phyloP scores from a whole-genome alignment of 352 stramenopile species.

The Phytophthora nicotianae region DNA sequence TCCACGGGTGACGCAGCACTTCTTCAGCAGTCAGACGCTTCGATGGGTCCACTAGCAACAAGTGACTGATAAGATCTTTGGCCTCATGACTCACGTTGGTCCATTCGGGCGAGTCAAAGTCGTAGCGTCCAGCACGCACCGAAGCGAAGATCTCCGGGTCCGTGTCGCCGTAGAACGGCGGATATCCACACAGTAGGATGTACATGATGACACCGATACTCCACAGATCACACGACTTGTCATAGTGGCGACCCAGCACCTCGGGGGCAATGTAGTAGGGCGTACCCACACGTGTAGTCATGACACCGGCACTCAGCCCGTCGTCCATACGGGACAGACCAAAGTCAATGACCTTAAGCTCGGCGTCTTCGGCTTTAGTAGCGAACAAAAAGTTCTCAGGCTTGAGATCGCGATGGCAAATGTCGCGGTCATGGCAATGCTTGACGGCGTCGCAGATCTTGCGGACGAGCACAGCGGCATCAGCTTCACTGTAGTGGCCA shows the following conservation, averaged over 20 bases:
- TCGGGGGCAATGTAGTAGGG: constrained; percentile 96
- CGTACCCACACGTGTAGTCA: constrained; percentile 97
- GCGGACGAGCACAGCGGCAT: constrained; percentile 94
- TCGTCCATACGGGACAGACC: constrained; percentile 94
- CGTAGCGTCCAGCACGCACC: constrained; percentile 77
- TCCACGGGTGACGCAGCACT: constrained; percentile 82
- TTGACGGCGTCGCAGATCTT: constrained; percentile 97
- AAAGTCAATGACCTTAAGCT: constrained; percentile 99
- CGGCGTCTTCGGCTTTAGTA: constrained; percentile 86
- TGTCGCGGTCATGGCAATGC: constrained; percentile 97
- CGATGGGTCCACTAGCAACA: constrained; percentile 93
- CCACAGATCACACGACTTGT: constrained; percentile 97
- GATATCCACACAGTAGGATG: constrained; percentile 95
- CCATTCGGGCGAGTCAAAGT: constrained; percentile 90
- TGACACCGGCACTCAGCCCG: constrained; percentile 75
- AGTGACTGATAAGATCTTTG: constrained; percentile 95
- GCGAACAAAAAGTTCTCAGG: constrained; percentile 97
- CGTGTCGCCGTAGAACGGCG: constrained; percentile 96
- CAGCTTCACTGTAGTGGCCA: constrained; percentile 96
- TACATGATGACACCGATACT: constrained; percentile 96
- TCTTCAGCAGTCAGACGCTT: constrained; percentile 93
- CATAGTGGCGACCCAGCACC: constrained; percentile 94
- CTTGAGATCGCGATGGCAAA: constrained; percentile 98
- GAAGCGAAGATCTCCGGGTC: constrained; percentile 91
- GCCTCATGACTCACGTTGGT: constrained; percentile 82